Base-by-base conservation (phyloP, 306 rosid species). In the Geum urbanum region DNA sequence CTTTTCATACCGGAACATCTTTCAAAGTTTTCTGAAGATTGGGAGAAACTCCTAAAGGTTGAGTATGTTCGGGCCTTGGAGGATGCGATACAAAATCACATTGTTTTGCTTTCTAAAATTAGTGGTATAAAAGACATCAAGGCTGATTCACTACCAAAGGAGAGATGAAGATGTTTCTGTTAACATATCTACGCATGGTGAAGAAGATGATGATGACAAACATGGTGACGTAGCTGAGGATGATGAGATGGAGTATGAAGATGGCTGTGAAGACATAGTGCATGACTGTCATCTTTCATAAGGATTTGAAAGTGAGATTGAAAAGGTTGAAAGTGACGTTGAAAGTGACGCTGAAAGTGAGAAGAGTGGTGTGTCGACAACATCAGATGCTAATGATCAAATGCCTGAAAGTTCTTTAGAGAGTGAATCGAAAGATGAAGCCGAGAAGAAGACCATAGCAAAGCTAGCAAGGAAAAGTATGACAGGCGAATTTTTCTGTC, bases 221-320 rank as follows among this genome's bases (percentile, higher is more conserved):
- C 85, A 10, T 50, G 77, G 76, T 3, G 95, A 82, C 56, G 98
- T 55, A 59, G 76, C 63, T 22, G 97, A 90, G 50, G 96, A 94
- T 83, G 97, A 88, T 80, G 96, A 94, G 86, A 78, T 94, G 85
- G 99, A 94, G 76, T 91, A 94, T 58, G 99, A 91, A 49, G 99
- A 86, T 70, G 88, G 74, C 80, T 72, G 79, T 64, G 95, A 83
- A 15, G 96, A 75, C 62, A 94, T 85, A 54, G 73, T 11, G 5
- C 71, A 41, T 44, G 88, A 81, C 24, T 85, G n/a, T n/a, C n/a
- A n/a, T n/a, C n/a, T n/a, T n/a, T n/a, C n/a, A 35, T 85, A 78
- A 66, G 86, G 75, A 74, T 51, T 63, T 63, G 82, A 77, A 49
- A 73, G 74, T 15, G 89, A 82, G 46, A 79, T 49, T 67, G 86